Percentiles rank a stretch among this genome's conserved stretches.
Conservation (phyloP, 805 yeast species). For the Tetrapisispora arboricola region DNA sequence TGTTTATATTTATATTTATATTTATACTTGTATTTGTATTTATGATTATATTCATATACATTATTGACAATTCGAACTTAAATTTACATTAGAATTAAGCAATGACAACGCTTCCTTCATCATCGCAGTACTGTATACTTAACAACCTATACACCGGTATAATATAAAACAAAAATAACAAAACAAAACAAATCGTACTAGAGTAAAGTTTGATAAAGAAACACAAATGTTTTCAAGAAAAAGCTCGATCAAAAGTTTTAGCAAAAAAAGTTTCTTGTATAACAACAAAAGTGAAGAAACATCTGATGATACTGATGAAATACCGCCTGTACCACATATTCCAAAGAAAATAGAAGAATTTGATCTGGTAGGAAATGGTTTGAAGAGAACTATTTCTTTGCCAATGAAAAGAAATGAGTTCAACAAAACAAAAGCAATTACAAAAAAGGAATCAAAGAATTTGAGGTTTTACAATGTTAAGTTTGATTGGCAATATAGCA, state of each 20-base stretch:
- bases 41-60: too few relatives aligned
- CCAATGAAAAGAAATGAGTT: neutral
- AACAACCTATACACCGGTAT: too few relatives aligned
- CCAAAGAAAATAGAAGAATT: neutral
- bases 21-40: too few relatives aligned
- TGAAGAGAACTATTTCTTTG: slow-evolving; percentile 2
- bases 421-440: neutral
- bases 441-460: neutral
- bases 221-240: slow-evolving; percentile 2
- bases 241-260: neutral
- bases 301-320: neutral
- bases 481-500: neutral
- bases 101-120: too few relatives aligned
- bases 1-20: too few relatives aligned
- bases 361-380: neutral
- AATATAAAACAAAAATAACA: too few relatives aligned
- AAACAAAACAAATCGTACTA: too few relatives aligned
- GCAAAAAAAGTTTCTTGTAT: neutral
- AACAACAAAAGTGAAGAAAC: neutral
- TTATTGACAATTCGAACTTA: too few relatives aligned
- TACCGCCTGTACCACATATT: neutral
- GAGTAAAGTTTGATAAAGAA: too few relatives aligned
- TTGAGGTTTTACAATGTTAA: slow-evolving; percentile 1
- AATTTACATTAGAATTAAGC: too few relatives aligned
- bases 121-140: too few relatives aligned